Evolutionary conservation across 768 basidiomycete genomes (phyloP).

Genomic region (Tremella mesenterica): DNA sequence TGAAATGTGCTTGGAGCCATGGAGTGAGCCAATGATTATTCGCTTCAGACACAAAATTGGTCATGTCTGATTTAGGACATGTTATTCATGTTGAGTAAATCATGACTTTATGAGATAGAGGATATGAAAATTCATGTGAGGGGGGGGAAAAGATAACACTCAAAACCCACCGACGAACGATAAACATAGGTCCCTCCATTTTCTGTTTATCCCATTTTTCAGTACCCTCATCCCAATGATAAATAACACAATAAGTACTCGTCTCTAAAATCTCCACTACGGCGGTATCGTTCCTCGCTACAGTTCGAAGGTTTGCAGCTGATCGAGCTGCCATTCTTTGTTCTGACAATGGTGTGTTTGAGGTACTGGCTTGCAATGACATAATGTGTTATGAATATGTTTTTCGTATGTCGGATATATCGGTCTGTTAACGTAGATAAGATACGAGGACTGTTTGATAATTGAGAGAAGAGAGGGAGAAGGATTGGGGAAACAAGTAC

Average conservation of each 20-base stretch:
- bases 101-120: not conserved
- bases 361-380: too few relatives aligned
- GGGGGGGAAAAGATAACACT: not conserved
- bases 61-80: too few relatives aligned
- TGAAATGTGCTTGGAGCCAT: too few relatives aligned
- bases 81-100: too few relatives aligned
- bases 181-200: conserved; percentile 33
- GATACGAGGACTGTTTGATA: too few relatives aligned
- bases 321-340: conserved; percentile 10
- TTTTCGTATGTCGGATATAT: too few relatives aligned
- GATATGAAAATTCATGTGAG: not conserved
- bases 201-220: conserved; percentile 35
- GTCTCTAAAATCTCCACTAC: conserved; percentile 28
- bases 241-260: conserved; percentile 25
- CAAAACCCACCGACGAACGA: conserved; percentile 25
- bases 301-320: conserved; percentile 27
- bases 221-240: conserved; percentile 24
- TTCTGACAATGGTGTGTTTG: not conserved
- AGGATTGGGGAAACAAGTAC: too few relatives aligned
- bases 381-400: too few relatives aligned
- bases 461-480: too few relatives aligned
- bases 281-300: conserved; percentile 23
- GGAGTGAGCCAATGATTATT: too few relatives aligned
- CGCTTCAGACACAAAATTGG: too few relatives aligned
- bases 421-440: too few relatives aligned